Conservation (phyloP, 2,329 filamentous ascomycete species). For the Gyromitra esculenta region DNA sequence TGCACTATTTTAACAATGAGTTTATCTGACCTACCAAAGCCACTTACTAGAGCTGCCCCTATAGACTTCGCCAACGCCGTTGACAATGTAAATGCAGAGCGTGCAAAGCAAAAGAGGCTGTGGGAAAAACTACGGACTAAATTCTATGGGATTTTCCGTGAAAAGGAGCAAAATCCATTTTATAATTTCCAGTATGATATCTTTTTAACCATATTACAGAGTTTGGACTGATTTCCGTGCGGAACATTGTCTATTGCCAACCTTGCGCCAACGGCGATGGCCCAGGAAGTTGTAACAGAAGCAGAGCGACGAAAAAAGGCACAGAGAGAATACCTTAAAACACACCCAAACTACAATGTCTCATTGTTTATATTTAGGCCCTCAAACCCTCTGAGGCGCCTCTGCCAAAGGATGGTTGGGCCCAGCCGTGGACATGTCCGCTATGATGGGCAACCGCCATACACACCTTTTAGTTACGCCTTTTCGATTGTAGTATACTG, state of each 20-base stretch:
- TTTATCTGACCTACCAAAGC: conserved; percentile 33
- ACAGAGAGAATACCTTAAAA: conserved; percentile 87
- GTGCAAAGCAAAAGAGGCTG: conserved; percentile 32
- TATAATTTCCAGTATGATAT: conserved; percentile 79
- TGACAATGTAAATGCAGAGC: conserved; percentile 46
- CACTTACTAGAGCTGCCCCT: conserved; percentile 46
- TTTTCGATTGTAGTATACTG: conserved; percentile 95
- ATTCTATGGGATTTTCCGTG: conserved; percentile 51
- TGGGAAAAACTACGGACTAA: conserved; percentile 45
- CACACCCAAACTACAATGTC: conserved; percentile 90
- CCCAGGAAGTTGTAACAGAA: conserved; percentile 85
- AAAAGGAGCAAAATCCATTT: conserved; percentile 88
- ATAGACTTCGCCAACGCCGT: conserved; percentile 45
- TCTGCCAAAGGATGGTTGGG: conserved; percentile 90
- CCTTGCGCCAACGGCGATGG: conserved; percentile 68
- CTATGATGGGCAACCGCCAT: conserved; percentile 88
- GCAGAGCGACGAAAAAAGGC: conserved; percentile 83
- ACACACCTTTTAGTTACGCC: conserved; percentile 87
- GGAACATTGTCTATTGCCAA: conserved; percentile 53
- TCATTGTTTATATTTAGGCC: conserved; percentile 88
- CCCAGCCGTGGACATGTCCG: conserved; percentile 87
- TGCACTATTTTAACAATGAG: neutral
- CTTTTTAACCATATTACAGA: conserved; percentile 58
- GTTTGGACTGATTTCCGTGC: conserved; percentile 68
- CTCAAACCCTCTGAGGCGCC: conserved; percentile 76